These are phyloP conservation scores for Neopestalotiopsis clavispora DNA, from an alignment of 2,329 filamentous ascomycete species.

Conservation along the genomic window DNA sequence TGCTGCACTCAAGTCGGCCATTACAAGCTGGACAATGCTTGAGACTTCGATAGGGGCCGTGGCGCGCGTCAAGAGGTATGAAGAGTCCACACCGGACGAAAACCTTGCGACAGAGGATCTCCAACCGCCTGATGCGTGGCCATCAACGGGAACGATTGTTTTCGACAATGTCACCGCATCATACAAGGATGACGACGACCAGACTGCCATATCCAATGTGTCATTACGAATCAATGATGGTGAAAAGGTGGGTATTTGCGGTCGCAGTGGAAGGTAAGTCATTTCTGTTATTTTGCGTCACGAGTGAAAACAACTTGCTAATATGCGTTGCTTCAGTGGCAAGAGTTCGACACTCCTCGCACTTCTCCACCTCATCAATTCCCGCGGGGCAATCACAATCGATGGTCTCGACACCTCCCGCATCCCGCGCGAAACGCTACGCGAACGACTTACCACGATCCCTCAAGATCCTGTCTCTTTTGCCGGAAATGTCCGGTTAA, in stretches of 20 bases:
- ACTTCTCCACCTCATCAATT: slow-evolving; percentile 46
- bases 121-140: slow-evolving; percentile 11
- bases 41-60: slow-evolving; percentile 17
- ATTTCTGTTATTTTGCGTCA: background rate
- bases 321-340: slow-evolving; percentile 35
- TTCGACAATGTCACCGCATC: background rate
- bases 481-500: slow-evolving; percentile 51
- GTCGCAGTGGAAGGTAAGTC: slow-evolving; percentile 36
- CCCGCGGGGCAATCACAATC: slow-evolving; percentile 39
- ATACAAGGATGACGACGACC: slow-evolving; percentile 9
- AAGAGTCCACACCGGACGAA: slow-evolving; percentile 10
- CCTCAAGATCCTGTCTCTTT: slow-evolving; percentile 59
- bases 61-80: slow-evolving; percentile 13
- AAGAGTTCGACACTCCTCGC: slow-evolving; percentile 49
- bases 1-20: slow-evolving; percentile 37
- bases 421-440: slow-evolving; percentile 28
- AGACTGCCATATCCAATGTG: slow-evolving; percentile 5
- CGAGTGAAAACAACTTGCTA: background rate
- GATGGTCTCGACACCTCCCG: slow-evolving; percentile 45
- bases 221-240: slow-evolving; percentile 34
- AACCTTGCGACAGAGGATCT: slow-evolving; percentile 5
- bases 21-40: slow-evolving; percentile 25
- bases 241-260: slow-evolving; percentile 42
- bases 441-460: slow-evolving; percentile 44
- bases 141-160: background rate